These are phyloP conservation scores for Solanum hybrid DNA, from an alignment of 305 asterid genomes.

Conservation along the genomic window DNA sequence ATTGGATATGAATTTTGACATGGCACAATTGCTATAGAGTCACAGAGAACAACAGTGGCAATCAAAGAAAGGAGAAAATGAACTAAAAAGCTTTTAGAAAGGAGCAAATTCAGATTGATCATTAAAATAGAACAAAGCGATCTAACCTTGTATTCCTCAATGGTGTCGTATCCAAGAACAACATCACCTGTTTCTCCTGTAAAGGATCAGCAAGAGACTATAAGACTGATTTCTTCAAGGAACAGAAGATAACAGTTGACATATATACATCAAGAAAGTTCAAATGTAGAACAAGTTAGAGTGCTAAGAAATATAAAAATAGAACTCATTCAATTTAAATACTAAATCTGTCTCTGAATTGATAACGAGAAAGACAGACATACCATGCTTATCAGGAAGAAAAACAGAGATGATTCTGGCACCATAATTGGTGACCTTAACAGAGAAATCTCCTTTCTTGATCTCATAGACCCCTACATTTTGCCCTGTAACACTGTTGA, in stretches of 20 bases:
- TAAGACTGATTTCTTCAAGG: neutral
- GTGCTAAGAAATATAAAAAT: neutral
- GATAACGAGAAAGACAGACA: neutral
- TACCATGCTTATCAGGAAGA: slow-evolving; percentile 43
- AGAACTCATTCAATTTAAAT: neutral
- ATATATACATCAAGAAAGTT: neutral
- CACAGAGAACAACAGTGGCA: neutral
- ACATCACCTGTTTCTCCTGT: slow-evolving; percentile 59
- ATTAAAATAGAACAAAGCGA: neutral
- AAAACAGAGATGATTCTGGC: slow-evolving; percentile 37
- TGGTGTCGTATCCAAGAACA: slow-evolving; percentile 74
- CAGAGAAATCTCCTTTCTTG: slow-evolving; percentile 27
- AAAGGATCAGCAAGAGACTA: neutral
- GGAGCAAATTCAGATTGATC: neutral
- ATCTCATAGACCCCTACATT: slow-evolving; percentile 25
- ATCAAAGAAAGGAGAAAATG: neutral
- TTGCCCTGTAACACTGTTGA: neutral
- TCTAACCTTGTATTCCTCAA: slow-evolving; percentile 48
- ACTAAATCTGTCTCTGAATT: neutral
- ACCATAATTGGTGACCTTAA: slow-evolving; percentile 40
- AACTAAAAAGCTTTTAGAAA: neutral
- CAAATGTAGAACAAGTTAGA: neutral
- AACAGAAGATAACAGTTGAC: neutral
- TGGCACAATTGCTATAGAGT: neutral
- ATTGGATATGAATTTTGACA: neutral